These are phyloP conservation scores for Rhodotorula mucilaginosa DNA, from an alignment of 1,284 basidiomycete species.

Conservation along the genomic window DNA sequence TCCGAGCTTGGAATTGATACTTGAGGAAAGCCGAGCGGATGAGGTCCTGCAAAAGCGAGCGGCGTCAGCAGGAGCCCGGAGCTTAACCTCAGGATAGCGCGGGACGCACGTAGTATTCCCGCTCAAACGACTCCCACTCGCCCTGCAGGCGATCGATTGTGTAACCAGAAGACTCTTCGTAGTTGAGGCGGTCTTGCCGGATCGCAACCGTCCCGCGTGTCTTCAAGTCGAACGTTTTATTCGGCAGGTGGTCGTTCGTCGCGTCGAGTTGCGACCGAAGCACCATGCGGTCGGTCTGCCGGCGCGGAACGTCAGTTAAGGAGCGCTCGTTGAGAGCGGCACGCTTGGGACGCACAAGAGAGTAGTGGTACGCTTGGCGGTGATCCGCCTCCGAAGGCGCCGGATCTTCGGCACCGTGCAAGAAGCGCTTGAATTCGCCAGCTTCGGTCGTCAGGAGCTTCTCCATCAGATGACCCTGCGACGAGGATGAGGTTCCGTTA, in stretches of 20 bases:
- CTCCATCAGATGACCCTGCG: conserved; percentile 80
- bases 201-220: conserved; percentile 84
- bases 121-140: conserved; percentile 67
- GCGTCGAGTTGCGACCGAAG: conserved; percentile 97
- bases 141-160: conserved; percentile 65
- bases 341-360: conserved; percentile 58
- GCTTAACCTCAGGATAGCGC: background rate
- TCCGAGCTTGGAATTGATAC: conserved; percentile 94
- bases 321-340: background rate
- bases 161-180: conserved; percentile 76
- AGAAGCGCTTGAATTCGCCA: conserved; percentile 64
- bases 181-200: conserved; percentile 81
- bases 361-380: conserved; percentile 71
- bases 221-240: conserved; percentile 93
- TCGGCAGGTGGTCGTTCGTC: conserved; percentile 72
- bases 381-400: conserved; percentile 47
- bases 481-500: background rate
- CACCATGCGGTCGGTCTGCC: conserved; percentile 69
- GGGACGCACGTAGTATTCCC: conserved; percentile 65
- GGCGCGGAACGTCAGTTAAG: background rate
- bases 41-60: conserved; percentile 58
- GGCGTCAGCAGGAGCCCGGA: background rate
- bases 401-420: conserved; percentile 54
- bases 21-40: conserved; percentile 91
- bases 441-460: conserved; percentile 74